Evolutionary conservation across 345 rosid species (phyloP), one percentile per base, ranked within the genome.

Genomic region (Citrus reticulata): DNA sequence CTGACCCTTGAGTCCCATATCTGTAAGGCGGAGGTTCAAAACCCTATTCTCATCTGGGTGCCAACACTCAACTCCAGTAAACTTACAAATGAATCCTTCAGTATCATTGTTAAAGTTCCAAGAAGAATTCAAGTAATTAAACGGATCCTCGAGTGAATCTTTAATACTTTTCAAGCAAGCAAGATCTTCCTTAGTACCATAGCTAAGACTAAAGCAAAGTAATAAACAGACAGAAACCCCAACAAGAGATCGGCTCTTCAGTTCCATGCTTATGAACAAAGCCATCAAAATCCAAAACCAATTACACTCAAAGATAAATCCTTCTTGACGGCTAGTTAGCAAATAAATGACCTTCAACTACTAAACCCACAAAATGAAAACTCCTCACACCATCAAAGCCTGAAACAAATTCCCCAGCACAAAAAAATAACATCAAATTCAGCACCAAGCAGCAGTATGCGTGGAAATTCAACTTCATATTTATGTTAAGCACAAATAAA

Each of bases 41-140:
- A 95, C 97, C 79, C 68, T 90, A 81, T 87, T 93, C 89, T 95
- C 98, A 80, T 90, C 95, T 9, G 93, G 95, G 67, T 95, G 98
- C 98, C 98, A 95, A 76, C 98, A 95, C 11, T 90, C 90, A 51
- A 95, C 86, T 46, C 98, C 98, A 16, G 16, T n/a, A 80, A 93
- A 95, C 64, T 78, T 89, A 85, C 98, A 95, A 46, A 93, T 92
- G 77, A 27, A 90, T 27, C 98, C 98, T 72, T 75, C 84, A 17
- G 94, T 85, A 0, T 7, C 0, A 83, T 95, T 95, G 17, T 82
- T 19, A 81, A 95, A 93, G 37, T 79, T 74, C 98, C 98, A 95
- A 8, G 87, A 62, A 37, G 82, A 49, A 30, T 68, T 84, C 81
- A 95, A 83, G 83, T 81, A 77, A 10, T 17, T 32, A 3, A 64